These are phyloP conservation scores for Keithomyces neogunnii DNA, from an alignment of 2,329 filamentous ascomycete species.

Conservation along the genomic window DNA sequence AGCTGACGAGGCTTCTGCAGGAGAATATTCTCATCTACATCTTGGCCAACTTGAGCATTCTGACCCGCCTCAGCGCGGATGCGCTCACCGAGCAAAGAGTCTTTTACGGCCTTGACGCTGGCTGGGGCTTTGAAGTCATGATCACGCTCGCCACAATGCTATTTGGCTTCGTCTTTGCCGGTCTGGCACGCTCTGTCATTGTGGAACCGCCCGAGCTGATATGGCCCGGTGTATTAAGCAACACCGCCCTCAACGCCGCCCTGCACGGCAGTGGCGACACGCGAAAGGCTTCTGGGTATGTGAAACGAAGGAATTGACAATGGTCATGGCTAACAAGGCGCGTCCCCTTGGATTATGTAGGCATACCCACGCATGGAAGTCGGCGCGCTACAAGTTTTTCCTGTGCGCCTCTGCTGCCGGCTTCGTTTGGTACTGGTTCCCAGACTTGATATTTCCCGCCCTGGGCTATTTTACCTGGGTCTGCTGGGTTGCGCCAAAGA, in stretches of 20 bases:
- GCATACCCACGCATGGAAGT: constrained; percentile 21
- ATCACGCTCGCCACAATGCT: constrained; percentile 40
- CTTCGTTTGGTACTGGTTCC: constrained; percentile 42
- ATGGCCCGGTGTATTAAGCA: constrained; percentile 44
- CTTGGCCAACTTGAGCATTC: constrained; percentile 45
- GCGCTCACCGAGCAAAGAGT: constrained; percentile 26
- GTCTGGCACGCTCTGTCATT: constrained; percentile 33
- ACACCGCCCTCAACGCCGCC: constrained; percentile 34
- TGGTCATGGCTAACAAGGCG: not conserved
- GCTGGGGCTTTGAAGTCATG: constrained; percentile 41
- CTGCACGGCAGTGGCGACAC: constrained; percentile 30
- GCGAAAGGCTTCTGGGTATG: constrained; percentile 13
- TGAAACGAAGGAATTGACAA: not conserved
- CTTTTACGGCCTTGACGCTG: constrained; percentile 33
- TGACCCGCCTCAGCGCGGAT: constrained; percentile 26
- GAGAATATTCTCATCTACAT: constrained; percentile 48
- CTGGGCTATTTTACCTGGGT: constrained; percentile 38
- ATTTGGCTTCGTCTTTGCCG: constrained; percentile 43
- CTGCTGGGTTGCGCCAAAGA: constrained; percentile 39
- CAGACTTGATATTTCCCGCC: constrained; percentile 36
- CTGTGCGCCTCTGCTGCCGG: constrained; percentile 24
- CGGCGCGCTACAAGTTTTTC: constrained; percentile 36
- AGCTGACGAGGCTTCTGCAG: constrained; percentile 14
- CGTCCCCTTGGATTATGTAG: not conserved
- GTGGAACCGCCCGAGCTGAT: constrained; percentile 38